These are phyloP conservation scores for Strobilomyces confusus DNA, from an alignment of 768 basidiomycete species.

Conservation along the genomic window DNA sequence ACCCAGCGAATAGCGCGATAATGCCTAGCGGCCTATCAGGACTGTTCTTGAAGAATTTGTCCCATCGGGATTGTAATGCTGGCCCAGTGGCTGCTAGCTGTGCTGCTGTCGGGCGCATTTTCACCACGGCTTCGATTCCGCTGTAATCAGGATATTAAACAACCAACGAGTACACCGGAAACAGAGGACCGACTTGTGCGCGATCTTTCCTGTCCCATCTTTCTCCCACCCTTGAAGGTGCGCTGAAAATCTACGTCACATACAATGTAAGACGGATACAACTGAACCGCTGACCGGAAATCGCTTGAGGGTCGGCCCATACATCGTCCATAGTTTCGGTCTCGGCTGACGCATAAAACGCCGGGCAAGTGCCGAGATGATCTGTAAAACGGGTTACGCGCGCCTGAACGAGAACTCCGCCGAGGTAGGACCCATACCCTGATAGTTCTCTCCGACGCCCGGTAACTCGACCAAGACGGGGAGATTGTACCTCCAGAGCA, in stretches of 20 bases:
- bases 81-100: constrained; percentile 44
- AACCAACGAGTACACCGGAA: not conserved
- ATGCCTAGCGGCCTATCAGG: constrained; percentile 57
- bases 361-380: constrained; percentile 24
- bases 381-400: constrained; percentile 13
- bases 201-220: constrained; percentile 46
- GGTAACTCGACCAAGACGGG: constrained; percentile 57
- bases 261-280: not conserved
- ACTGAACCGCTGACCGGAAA: constrained; percentile 34
- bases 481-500: constrained; percentile 48
- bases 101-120: constrained; percentile 46
- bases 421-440: constrained; percentile 34
- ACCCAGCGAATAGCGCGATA: constrained; percentile 41
- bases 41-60: constrained; percentile 42
- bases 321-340: constrained; percentile 47
- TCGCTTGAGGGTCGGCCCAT: constrained; percentile 35
- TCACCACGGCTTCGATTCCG: constrained; percentile 50
- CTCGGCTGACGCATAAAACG: constrained; percentile 41
- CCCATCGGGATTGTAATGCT: constrained; percentile 47
- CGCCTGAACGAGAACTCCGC: no score
- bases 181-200: constrained; percentile 45
- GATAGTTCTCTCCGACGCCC: constrained; percentile 71
- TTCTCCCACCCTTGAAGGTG: constrained; percentile 30
- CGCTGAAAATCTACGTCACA: constrained; percentile 16
- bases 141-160: constrained; percentile 32